These are phyloP conservation scores for Colletotrichum chrysophilum DNA, from an alignment of 2,329 filamentous ascomycete genomes.

Conservation along the genomic window DNA sequence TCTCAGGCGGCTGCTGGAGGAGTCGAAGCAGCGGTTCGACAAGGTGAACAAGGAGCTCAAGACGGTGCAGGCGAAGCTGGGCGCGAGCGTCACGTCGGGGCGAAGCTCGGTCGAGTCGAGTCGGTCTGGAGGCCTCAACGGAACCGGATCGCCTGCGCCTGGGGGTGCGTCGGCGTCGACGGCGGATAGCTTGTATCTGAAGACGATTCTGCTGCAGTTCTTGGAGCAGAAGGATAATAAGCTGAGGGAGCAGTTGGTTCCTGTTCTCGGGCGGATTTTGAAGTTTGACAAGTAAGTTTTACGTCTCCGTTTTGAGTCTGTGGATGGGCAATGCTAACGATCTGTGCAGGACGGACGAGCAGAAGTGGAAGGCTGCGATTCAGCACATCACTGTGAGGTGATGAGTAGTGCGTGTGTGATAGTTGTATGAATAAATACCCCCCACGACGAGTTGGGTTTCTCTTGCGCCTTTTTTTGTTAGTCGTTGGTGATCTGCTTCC, in stretches of 20 bases:
- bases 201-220: slow-evolving; percentile 83
- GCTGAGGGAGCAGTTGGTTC: slow-evolving; percentile 76
- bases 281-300: slow-evolving; percentile 77
- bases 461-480: neutral
- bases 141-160: slow-evolving; percentile 18
- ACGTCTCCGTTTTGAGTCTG: rapidly evolving
- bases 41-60: slow-evolving; percentile 75
- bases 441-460: neutral
- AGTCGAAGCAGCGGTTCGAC: slow-evolving; percentile 77
- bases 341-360: slow-evolving; percentile 65
- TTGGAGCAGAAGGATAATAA: slow-evolving; percentile 81
- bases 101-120: slow-evolving; percentile 52
- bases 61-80: slow-evolving; percentile 52
- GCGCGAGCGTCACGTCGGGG: slow-evolving; percentile 33
- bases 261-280: slow-evolving; percentile 77
- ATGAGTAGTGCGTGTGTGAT: neutral
- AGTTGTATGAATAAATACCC: slow-evolving; percentile 13
- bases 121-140: slow-evolving; percentile 44
- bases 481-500: neutral
- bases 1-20: slow-evolving; percentile 77
- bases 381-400: slow-evolving; percentile 50
- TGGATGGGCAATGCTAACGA: neutral
- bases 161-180: slow-evolving; percentile 13
- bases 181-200: slow-evolving; percentile 70
- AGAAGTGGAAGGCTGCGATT: slow-evolving; percentile 85